Percentiles rank a stretch among this genome's conserved stretches.
phyloP scores from a whole-genome alignment of 108 stramenopile species.

The Cyclotella baltica region DNA sequence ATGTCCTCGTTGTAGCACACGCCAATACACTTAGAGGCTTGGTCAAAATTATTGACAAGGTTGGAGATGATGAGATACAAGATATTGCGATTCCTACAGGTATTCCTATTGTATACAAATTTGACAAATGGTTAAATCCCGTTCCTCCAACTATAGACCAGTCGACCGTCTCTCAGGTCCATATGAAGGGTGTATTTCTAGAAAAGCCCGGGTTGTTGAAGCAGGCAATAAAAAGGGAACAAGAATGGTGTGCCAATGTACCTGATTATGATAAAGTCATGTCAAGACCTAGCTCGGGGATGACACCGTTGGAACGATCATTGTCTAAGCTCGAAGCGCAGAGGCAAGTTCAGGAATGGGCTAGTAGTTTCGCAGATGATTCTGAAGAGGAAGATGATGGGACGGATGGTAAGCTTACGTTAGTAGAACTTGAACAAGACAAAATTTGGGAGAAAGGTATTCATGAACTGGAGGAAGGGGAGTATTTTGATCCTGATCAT shows the following conservation, averaged over 20 bases:
- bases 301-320: slow-evolving; percentile 76
- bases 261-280: slow-evolving; percentile 83
- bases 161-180: slow-evolving; percentile 62
- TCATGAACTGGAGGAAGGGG: slow-evolving; percentile 56
- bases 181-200: slow-evolving; percentile 87
- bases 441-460: slow-evolving; percentile 64
- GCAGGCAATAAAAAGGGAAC: slow-evolving; percentile 86
- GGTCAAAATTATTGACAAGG: slow-evolving; percentile 78
- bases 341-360: slow-evolving; percentile 77
- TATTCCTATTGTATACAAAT: slow-evolving; percentile 95
- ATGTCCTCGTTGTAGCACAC: slow-evolving; percentile 95
- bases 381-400: slow-evolving; percentile 76
- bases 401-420: slow-evolving; percentile 73
- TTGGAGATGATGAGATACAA: slow-evolving; percentile 80
- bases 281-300: slow-evolving; percentile 42
- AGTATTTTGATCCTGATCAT: slow-evolving; percentile 67
- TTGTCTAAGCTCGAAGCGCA: slow-evolving; percentile 78
- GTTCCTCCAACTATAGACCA: slow-evolving; percentile 66
- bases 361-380: slow-evolving; percentile 73
- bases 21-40: slow-evolving; percentile 89
- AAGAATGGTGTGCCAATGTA: slow-evolving; percentile 77
- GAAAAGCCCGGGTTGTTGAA: slow-evolving; percentile 90
- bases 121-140: slow-evolving; percentile 71
- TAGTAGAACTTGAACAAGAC: slow-evolving; percentile 58
- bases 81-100: slow-evolving; percentile 95